Evolutionary conservation across 768 basidiomycete genomes (phyloP), one percentile per base, ranked within the genome.

Genomic region (Amanita rubescens): DNA sequence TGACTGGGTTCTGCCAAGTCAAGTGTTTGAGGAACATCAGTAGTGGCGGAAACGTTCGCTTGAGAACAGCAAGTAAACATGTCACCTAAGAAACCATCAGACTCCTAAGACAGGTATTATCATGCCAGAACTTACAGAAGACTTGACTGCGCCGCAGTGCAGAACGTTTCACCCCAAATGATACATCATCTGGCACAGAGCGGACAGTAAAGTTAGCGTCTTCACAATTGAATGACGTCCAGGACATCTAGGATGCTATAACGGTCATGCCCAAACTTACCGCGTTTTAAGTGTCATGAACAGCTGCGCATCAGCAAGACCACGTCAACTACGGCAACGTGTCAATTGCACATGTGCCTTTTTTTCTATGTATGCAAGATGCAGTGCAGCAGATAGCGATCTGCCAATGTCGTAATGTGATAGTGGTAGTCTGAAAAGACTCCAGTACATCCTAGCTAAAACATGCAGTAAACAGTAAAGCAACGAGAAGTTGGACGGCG

Each of bases 41-140:
- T 59, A 15, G 57, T 56, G 32, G 53, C 55, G 25, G 51, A 52
- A 42, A 60, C 54, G 52, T 58, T 49, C 15, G 56, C 19, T 25
- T 53, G 50, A 48, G 80, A 75, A 56, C 84, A 85, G 56, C 76
- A 76, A 22, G 71, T 67, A 63, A 88, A 87, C 86, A 88, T 87
- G 61, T 84, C 76, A 24, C 75, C 85, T 87, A 63, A 10, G 62
- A 60, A 37, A 58, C 47, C 27, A 51, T 41, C 43, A 54, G 34
- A 48, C 49, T 52, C 45, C 52, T 20, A 19, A 25, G 32, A 53
- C 20, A 39, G 17, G 38, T 38, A 32, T 37, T 34, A 22, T 50
- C 42, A 39, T 58, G 32, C 12, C 22, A 42, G 14, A 17, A 67
- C 82, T 53, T 66, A 85, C 85, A 69, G 59, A 88, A 87, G 55